phyloP scores from a whole-genome alignment of 1,284 basidiomycete species.

The Austropuccinia psidii region DNA sequence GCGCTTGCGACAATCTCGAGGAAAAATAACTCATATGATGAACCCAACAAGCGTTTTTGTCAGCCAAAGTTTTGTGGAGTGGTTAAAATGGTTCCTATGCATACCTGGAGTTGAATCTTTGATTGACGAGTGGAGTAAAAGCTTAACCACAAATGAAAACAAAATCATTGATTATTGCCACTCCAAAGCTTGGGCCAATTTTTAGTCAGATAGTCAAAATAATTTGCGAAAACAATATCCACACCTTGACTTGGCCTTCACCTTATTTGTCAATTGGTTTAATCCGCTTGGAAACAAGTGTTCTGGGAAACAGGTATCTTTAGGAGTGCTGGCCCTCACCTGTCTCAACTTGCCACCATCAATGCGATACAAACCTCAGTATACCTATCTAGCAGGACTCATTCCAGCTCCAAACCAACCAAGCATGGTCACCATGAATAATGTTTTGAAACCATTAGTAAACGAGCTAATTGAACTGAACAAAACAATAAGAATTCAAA shows the following conservation, averaged over 20 bases:
- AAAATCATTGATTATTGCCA: not conserved
- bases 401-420: slow-evolving; percentile 7
- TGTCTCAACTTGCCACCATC: slow-evolving; percentile 9
- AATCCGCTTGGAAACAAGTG: slow-evolving; percentile 18
- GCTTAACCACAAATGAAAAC: not conserved
- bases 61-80: not conserved
- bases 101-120: not conserved
- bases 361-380: not conserved
- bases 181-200: not conserved
- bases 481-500: not conserved
- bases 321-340: not conserved
- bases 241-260: not conserved
- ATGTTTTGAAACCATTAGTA: not conserved
- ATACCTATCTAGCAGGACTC: not conserved
- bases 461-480: not conserved
- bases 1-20: too few relatives aligned
- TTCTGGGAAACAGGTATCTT: not conserved
- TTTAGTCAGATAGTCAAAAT: not conserved
- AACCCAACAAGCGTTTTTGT: not conserved
- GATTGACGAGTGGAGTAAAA: not conserved
- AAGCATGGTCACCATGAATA: not conserved
- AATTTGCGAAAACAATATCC: not conserved
- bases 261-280: slow-evolving; percentile 13
- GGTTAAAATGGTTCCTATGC: not conserved
- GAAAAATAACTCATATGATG: not conserved